Evolutionary conservation across 1,284 basidiomycete genomes (phyloP).

Genomic region (Fomitopsis betulina): DNA sequence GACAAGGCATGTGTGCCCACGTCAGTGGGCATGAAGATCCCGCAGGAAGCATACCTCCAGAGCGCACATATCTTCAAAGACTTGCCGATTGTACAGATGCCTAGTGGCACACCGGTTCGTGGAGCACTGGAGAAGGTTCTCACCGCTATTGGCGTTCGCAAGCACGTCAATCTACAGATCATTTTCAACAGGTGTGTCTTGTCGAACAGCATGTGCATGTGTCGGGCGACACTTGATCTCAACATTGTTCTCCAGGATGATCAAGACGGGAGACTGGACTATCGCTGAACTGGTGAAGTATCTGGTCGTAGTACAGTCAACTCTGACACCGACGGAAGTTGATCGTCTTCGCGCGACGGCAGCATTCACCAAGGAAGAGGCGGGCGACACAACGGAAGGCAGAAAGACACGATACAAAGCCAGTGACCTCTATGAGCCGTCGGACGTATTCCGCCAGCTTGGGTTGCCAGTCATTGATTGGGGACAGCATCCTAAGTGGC

Average conservation of each 20-base stretch:
- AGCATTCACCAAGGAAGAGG: constrained; percentile 72
- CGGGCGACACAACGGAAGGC: constrained; percentile 18
- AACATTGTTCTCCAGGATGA: constrained; percentile 52
- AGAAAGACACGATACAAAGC: constrained; percentile 54
- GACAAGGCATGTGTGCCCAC: constrained; percentile 82
- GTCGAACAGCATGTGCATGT: not conserved
- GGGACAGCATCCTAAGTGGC: constrained; percentile 79
- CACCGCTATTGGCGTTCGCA: constrained; percentile 78
- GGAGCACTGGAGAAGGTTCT: constrained; percentile 78
- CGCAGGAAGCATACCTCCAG: constrained; percentile 83
- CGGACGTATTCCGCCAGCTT: constrained; percentile 68
- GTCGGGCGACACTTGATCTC: not conserved
- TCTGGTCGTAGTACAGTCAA: constrained; percentile 80
- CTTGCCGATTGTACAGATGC: constrained; percentile 76
- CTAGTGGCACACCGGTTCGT: constrained; percentile 65
- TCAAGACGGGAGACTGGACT: constrained; percentile 82
- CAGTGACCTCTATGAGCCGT: constrained; percentile 81
- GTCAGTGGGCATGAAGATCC: constrained; percentile 69
- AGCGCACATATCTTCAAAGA: constrained; percentile 89
- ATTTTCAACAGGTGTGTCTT: constrained; percentile 70
- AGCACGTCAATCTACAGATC: constrained; percentile 88
- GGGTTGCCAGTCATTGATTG: constrained; percentile 86
- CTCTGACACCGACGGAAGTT: constrained; percentile 66
- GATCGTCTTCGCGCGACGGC: constrained; percentile 75
- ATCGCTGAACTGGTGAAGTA: constrained; percentile 81